Conservation (phyloP, 73 alveolate genomes). For the Blepharisma stoltei region DNA sequence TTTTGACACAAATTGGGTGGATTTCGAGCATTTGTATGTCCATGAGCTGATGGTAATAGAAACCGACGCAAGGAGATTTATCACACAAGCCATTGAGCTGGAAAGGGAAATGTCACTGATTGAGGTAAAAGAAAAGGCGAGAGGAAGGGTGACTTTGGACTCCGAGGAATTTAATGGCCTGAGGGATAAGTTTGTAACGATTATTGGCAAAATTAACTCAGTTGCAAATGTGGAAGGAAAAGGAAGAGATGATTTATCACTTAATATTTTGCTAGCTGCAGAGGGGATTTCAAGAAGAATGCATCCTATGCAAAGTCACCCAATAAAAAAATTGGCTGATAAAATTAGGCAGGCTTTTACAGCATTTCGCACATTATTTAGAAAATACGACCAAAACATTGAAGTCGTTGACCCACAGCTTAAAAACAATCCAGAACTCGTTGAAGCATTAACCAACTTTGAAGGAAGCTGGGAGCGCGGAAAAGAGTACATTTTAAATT, state of each 20-base stretch:
- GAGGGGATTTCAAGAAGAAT: constrained; percentile 85
- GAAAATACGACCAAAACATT: constrained; percentile 84
- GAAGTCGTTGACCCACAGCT: constrained; percentile 95
- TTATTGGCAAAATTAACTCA: constrained; percentile 82
- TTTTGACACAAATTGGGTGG: constrained; percentile 52
- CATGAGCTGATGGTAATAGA: constrained; percentile 92
- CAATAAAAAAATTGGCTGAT: constrained; percentile 83
- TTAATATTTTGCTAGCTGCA: constrained; percentile 80
- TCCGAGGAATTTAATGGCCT: constrained; percentile 36
- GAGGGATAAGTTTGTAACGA: constrained; percentile 70
- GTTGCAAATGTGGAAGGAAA: constrained; percentile 95
- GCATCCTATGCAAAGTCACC: constrained; percentile 50
- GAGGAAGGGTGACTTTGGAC: constrained; percentile 68
- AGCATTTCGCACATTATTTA: constrained; percentile 55
- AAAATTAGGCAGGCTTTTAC: constrained; percentile 55
- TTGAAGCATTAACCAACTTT: constrained; percentile 73
- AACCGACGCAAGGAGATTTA: constrained; percentile 88
- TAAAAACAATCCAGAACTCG: constrained; percentile 89
- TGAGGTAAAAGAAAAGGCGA: constrained; percentile 82
- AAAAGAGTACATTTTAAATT: constrained; percentile 48
- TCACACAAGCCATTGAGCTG: constrained; percentile 83
- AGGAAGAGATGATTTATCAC: constrained; percentile 91
- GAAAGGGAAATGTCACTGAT: constrained; percentile 83
- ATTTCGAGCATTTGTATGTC: constrained; percentile 65
- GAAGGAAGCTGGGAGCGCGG: constrained; percentile 92